A percentile compares a stretch with the other conserved stretches of the same genome.
phyloP scores from a whole-genome alignment of 306 rosid genomes.

The Corylus avellana region DNA sequence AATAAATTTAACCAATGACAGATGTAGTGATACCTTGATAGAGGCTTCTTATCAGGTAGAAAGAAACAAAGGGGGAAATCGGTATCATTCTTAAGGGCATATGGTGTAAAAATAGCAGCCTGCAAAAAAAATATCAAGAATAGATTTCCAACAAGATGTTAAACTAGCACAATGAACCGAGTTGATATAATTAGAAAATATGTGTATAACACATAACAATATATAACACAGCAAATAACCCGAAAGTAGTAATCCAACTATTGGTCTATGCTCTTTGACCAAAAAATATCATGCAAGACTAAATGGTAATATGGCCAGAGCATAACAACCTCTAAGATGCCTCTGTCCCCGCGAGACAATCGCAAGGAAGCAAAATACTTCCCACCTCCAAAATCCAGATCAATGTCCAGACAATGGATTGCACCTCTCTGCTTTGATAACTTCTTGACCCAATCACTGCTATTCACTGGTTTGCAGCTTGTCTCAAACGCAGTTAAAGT shows the following conservation, averaged over 20 bases:
- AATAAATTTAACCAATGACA: conserved; percentile 16
- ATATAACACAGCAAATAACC: neutral
- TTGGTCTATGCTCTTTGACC: neutral
- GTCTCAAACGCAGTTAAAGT: conserved; percentile 55
- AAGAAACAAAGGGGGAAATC: conserved; percentile 65
- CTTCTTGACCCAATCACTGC: conserved; percentile 80
- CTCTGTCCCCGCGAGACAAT: conserved; percentile 76
- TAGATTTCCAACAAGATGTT: conserved; percentile 28
- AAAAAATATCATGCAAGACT: neutral
- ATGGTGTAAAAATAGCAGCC: conserved; percentile 85
- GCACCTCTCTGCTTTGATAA: conserved; percentile 67
- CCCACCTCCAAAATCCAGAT: conserved; percentile 80
- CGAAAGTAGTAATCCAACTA: neutral
- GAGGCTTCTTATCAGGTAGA: conserved; percentile 58
- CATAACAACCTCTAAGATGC: conserved; percentile 77
- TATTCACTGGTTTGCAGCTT: conserved; percentile 72
- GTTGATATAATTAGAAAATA: neutral
- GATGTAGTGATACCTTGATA: conserved; percentile 55
- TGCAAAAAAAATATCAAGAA: conserved; percentile 39
- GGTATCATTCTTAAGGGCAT: conserved; percentile 74
- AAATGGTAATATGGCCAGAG: conserved; percentile 3
- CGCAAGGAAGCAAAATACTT: conserved; percentile 68
- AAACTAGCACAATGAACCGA: conserved; percentile 21
- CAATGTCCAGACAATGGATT: conserved; percentile 62
- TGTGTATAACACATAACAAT: neutral